Evolutionary conservation across 352 stramenopile species (phyloP).

Genomic region (Elongisporangium undulatum): DNA sequence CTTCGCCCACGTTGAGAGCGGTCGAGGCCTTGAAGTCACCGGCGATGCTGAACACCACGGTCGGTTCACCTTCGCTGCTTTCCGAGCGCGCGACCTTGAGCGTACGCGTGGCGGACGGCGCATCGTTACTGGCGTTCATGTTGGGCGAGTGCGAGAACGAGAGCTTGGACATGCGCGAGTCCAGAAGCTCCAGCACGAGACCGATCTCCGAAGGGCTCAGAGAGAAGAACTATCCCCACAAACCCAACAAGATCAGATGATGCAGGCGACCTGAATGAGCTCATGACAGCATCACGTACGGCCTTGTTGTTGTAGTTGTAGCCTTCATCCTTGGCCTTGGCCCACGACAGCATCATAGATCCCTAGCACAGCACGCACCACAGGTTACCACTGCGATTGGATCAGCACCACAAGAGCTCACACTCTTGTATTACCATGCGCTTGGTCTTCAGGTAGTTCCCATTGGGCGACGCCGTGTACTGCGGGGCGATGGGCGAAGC

Average conservation of each 20-base stretch:
- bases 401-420: not conserved
- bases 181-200: conserved; percentile 71
- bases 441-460: conserved; percentile 82
- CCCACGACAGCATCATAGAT: conserved; percentile 82
- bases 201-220: conserved; percentile 74
- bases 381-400: conserved; percentile 1
- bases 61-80: conserved; percentile 42
- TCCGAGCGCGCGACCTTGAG: conserved; percentile 43
- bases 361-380: conserved; percentile 38
- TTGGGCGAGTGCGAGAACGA: conserved; percentile 75
- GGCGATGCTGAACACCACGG: conserved; percentile 53
- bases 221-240: conserved; percentile 74
- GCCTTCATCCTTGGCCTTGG: conserved; percentile 54
- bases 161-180: conserved; percentile 55
- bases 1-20: conserved; percentile 65
- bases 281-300: conserved; percentile 18
- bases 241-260: too few species aligned
- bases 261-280: not conserved
- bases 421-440: conserved; percentile 34
- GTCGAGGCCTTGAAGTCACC: conserved; percentile 43
- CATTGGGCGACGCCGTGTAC: conserved; percentile 42
- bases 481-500: conserved; percentile 58
- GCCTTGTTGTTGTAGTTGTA: conserved; percentile 85
- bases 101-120: conserved; percentile 37
- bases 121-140: conserved; percentile 58